phyloP scores from a whole-genome alignment of 208 protist genomes.

The Herpetomonas muscarum region DNA sequence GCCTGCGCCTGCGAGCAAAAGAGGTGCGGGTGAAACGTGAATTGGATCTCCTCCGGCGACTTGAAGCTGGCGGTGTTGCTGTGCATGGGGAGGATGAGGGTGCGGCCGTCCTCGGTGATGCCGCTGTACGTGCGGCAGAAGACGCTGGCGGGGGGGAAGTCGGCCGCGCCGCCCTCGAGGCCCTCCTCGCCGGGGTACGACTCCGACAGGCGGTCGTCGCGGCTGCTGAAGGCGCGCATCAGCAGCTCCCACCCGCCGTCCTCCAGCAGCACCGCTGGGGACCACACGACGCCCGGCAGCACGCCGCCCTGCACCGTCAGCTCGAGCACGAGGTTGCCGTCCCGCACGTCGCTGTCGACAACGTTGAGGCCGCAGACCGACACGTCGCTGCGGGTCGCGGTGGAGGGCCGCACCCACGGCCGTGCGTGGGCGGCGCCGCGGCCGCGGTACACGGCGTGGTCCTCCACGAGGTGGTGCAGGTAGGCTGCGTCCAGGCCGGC shows the following conservation, averaged over 20 bases:
- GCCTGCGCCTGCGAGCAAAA: neutral
- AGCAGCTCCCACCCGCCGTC: conserved; percentile 39
- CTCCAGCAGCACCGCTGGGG: conserved; percentile 18
- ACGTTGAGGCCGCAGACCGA: conserved; percentile 59
- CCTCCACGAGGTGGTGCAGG: neutral
- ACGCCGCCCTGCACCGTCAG: conserved; percentile 28
- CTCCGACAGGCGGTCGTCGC: conserved; percentile 34
- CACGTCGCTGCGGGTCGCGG: conserved; percentile 23
- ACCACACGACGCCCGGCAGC: conserved; percentile 26
- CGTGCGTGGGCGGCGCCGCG: neutral
- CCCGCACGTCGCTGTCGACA: conserved; percentile 68
- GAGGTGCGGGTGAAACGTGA: conserved; percentile 19
- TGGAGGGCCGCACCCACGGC: conserved; percentile 5
- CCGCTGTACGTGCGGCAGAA: conserved; percentile 62
- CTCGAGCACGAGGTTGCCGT: conserved; percentile 66
- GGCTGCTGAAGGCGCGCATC: conserved; percentile 55
- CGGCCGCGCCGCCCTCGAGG: conserved; percentile 32
- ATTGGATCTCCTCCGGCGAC: conserved; percentile 46
- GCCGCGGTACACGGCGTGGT: neutral
- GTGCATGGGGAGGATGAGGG: conserved; percentile 62
- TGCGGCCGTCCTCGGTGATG: conserved; percentile 53
- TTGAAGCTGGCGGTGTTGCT: conserved; percentile 41
- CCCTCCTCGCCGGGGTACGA: neutral
- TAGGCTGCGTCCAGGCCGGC: neutral
- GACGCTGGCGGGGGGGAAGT: conserved; percentile 48